A percentile compares a stretch with the other conserved stretches of the same genome.
Evolutionary conservation across 2,329 filamentous ascomycete species (phyloP).

Genomic region (Phyllosticta paracitricarpa): DNA sequence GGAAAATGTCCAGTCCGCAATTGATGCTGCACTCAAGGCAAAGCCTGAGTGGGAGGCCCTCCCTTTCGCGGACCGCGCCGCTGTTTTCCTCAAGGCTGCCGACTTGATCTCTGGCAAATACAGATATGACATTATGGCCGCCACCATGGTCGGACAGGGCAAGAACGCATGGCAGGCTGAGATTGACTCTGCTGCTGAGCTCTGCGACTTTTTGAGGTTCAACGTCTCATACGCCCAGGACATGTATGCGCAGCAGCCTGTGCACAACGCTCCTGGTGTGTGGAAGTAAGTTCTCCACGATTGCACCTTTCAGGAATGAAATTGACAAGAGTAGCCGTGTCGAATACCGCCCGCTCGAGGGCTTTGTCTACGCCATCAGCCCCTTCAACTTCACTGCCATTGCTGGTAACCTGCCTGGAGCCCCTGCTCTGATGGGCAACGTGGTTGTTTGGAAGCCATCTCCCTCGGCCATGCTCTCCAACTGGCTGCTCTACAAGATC

Average conservation of each 20-base stretch:
- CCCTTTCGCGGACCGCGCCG: slow-evolving; percentile 82
- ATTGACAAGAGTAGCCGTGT: slow-evolving; percentile 41
- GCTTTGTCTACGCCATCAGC: slow-evolving; percentile 88
- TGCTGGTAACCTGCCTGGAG: slow-evolving; percentile 72
- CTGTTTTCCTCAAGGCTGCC: slow-evolving; percentile 91
- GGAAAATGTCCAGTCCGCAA: slow-evolving; percentile 67
- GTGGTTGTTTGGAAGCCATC: slow-evolving; percentile 98
- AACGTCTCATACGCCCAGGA: slow-evolving; percentile 92
- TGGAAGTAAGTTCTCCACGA: slow-evolving; percentile 52
- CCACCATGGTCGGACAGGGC: slow-evolving; percentile 91
- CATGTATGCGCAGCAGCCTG: slow-evolving; percentile 77
- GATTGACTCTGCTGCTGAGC: slow-evolving; percentile 88
- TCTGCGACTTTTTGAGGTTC: slow-evolving; percentile 87
- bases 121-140: slow-evolving; percentile 91
- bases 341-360: slow-evolving; percentile 82
- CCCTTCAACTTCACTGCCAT: slow-evolving; percentile 98
- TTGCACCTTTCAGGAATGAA: slow-evolving; percentile 25
- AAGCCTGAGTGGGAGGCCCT: slow-evolving; percentile 78
- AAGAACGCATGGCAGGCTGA: slow-evolving; percentile 99
- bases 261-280: slow-evolving; percentile 69
- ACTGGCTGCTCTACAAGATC: slow-evolving; percentile 84
- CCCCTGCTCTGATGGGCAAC: slow-evolving; percentile 83
- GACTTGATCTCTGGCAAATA: slow-evolving; percentile 88
- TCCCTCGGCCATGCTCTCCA: slow-evolving; percentile 76
- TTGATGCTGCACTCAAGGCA: slow-evolving; percentile 74